Conservation (phyloP, 1,284 basidiomycete genomes). For the Gymnopus androsaceus region DNA sequence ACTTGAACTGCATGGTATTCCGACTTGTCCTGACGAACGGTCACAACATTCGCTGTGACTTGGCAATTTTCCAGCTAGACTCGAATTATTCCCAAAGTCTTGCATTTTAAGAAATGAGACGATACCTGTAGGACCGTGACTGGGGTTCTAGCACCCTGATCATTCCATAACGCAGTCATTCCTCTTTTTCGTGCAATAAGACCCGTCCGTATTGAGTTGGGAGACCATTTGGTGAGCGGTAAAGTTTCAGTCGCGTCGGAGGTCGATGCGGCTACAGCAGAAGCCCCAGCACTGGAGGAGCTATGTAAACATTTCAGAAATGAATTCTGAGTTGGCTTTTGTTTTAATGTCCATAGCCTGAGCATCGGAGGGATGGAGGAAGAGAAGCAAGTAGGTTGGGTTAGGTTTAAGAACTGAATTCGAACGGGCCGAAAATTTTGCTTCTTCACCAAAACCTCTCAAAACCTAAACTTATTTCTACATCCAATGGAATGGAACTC, state of each 20-base stretch:
- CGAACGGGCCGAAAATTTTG: not conserved
- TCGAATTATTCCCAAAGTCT: not conserved
- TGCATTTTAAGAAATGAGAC: not conserved
- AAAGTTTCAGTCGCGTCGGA: constrained; percentile 26
- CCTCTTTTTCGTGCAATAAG: constrained; percentile 94
- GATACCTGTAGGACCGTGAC: constrained; percentile 92
- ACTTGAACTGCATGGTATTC: constrained; percentile 88
- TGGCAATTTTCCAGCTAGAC: constrained; percentile 80
- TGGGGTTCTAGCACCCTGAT: constrained; percentile 84
- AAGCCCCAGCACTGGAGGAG: constrained; percentile 37
- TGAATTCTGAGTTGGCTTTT: constrained; percentile 34
- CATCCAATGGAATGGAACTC: constrained; percentile 66
- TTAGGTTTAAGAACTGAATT: too few species aligned
- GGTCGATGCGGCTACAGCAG: constrained; percentile 30
- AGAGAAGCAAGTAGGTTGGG: constrained; percentile 8
- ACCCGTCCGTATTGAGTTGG: constrained; percentile 88
- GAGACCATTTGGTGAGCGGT: constrained; percentile 71
- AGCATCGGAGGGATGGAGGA: constrained; percentile 43
- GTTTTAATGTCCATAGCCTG: constrained; percentile 47
- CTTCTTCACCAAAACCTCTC: not conserved
- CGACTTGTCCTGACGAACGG: constrained; percentile 61
- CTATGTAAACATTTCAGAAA: constrained; percentile 41
- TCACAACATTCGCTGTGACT: constrained; percentile 76
- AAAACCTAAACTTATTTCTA: constrained; percentile 35
- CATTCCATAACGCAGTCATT: constrained; percentile 94